phyloP scores from a whole-genome alignment of 2,329 filamentous ascomycete species.

The Xylaria digitata region DNA sequence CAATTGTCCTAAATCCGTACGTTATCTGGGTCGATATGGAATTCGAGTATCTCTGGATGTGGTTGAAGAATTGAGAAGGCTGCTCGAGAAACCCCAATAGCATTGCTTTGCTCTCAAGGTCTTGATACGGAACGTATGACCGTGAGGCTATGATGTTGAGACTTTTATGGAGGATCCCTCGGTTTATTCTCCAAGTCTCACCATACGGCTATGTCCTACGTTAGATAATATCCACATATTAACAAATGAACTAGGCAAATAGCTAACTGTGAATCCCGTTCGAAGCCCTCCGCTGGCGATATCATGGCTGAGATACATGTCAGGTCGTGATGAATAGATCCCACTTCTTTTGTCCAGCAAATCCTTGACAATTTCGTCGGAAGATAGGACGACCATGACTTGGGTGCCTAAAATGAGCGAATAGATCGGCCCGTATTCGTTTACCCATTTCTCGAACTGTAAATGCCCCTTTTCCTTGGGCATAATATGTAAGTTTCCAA shows the following conservation, averaged over 20 bases:
- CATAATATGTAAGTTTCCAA: conserved; percentile 65
- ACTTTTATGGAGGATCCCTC: conserved; percentile 55
- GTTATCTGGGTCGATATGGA: conserved; percentile 60
- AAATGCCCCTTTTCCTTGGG: conserved; percentile 56
- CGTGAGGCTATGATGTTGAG: conserved; percentile 58
- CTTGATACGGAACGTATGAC: conserved; percentile 64
- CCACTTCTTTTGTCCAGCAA: conserved; percentile 61
- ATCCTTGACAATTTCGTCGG: conserved; percentile 60
- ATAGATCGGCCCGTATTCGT: conserved; percentile 64
- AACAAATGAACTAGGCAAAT: neutral
- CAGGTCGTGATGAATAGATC: conserved; percentile 61
- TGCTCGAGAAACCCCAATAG: conserved; percentile 57
- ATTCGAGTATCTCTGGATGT: conserved; percentile 59
- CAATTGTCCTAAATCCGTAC: conserved; percentile 56
- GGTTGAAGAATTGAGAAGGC: conserved; percentile 55
- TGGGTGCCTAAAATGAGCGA: conserved; percentile 62
- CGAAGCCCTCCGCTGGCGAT: conserved; percentile 39
- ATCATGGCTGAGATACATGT: conserved; percentile 58
- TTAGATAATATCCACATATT: neutral
- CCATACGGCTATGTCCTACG: conserved; percentile 42
- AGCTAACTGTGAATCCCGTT: conserved; percentile 38
- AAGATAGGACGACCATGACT: conserved; percentile 59
- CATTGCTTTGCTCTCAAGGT: conserved; percentile 66
- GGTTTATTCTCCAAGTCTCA: conserved; percentile 46
- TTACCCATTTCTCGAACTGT: conserved; percentile 64